Evolutionary conservation across 2,329 filamentous ascomycete species (phyloP), one percentile per base, ranked within the genome.

Genomic region (Aspergillus sp.): DNA sequence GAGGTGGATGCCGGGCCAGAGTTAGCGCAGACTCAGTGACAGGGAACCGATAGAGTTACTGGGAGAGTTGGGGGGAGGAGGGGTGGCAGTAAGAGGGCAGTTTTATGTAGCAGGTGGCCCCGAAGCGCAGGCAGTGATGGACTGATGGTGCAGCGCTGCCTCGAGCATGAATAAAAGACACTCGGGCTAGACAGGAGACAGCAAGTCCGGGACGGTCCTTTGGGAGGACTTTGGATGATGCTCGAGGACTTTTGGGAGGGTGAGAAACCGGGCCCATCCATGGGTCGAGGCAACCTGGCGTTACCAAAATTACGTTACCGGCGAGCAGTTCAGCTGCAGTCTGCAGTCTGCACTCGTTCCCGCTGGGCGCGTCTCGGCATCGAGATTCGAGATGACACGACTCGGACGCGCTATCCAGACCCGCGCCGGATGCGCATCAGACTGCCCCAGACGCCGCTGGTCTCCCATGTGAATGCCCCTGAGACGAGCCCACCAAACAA

Each of bases 401-500:
- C 61, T 62, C 57, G 60, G 26, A 62, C 57, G 59, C 61, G 60
- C 59, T 60, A 56, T 60, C 47, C 41, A 58, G 41, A 49, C 22
- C 47, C 42, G 52, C 24, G 47, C 48, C 49, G 48, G 52, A 53
- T 57, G 43, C 36, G 55, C 39, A 48, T 22, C 30, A 48, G 45
- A 44, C 39, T 32, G 34, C 17, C 24, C 48, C 38, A 36, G 34
- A 36, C 34, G 12, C 26, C 26, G 26, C 26, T 3, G 26, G 8
- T 30, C 26, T 30, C 26, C 26, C 26, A 30, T 30, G 26, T 30
- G 26, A 30, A 30, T 30, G 26, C 26, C 26, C 26, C 26, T 30
- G 26, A 30, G 26, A 11, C 26, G 11, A 9, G 9, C 8, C 26
- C 26, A 11, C 39, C 39, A 42, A 13, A 42, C n/a, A 18, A 42